Evolutionary conservation across 441 rosid genomes (phyloP).

Genomic region (Eruca vesicaria): DNA sequence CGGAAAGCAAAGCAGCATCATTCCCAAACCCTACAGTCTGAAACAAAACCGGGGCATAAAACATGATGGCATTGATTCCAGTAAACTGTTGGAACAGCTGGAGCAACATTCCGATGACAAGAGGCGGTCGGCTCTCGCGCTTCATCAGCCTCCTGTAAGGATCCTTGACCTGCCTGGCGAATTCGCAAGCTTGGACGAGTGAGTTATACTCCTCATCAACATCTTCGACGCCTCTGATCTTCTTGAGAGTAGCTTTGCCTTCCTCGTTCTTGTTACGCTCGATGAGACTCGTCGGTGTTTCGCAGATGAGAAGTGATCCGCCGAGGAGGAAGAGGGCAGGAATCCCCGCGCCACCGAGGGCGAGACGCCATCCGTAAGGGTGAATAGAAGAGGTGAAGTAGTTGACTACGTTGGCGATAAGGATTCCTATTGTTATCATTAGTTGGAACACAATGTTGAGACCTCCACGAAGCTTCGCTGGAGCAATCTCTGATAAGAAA

Average conservation of each 20-base stretch:
- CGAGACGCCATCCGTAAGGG: slow-evolving; percentile 60
- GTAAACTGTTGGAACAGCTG: slow-evolving; percentile 59
- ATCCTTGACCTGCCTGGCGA: slow-evolving; percentile 42
- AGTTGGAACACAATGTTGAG: slow-evolving; percentile 69
- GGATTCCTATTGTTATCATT: slow-evolving; percentile 60
- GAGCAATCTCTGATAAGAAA: slow-evolving; percentile 69
- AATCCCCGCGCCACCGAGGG: slow-evolving; percentile 52
- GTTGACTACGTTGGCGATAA: slow-evolving; percentile 59
- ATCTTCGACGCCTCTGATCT: slow-evolving; percentile 55
- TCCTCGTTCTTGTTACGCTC: slow-evolving; percentile 44
- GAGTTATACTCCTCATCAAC: slow-evolving; percentile 50
- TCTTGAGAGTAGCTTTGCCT: slow-evolving; percentile 46
- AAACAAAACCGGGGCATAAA: slow-evolving; percentile 65
- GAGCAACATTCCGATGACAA: slow-evolving; percentile 48
- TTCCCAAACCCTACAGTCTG: slow-evolving; percentile 65
- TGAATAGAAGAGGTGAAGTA: slow-evolving; percentile 42
- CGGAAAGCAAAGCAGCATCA: slow-evolving; percentile 52
- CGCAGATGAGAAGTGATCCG: slow-evolving; percentile 54
- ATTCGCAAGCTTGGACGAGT: slow-evolving; percentile 43
- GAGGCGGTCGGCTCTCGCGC: slow-evolving; percentile 46
- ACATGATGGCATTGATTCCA: slow-evolving; percentile 74
- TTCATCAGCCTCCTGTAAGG: slow-evolving; percentile 49
- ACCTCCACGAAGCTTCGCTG: slow-evolving; percentile 55
- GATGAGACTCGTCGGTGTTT: slow-evolving; percentile 68
- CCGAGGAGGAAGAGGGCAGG: slow-evolving; percentile 49